Percentiles rank a stretch among this genome's conserved stretches.
phyloP scores from a whole-genome alignment of 176 grass and related monocot species.

The Lolium rigidum region DNA sequence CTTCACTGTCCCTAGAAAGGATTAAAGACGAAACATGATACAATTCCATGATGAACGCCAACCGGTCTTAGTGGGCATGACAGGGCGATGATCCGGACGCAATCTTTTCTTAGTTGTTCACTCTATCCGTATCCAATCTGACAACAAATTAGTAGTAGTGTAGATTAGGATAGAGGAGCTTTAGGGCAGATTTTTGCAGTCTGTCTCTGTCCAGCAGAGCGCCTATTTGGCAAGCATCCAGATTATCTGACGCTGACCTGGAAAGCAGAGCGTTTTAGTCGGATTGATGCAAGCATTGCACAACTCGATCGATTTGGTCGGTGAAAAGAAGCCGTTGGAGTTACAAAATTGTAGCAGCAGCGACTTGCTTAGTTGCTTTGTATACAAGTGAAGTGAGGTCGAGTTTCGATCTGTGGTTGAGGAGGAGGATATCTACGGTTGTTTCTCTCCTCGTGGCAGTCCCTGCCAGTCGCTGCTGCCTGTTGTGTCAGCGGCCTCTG shows the following conservation, averaged over 20 bases:
- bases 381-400: no score
- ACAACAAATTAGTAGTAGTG: not conserved
- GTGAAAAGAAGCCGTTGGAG: no score
- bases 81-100: no score
- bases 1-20: constrained; percentile 46
- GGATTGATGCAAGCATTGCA: no score
- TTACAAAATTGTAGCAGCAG: no score
- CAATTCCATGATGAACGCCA: constrained; percentile 21
- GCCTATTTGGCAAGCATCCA: constrained; percentile 28
- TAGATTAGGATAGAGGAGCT: constrained; percentile 28
- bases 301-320: no score
- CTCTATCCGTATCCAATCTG: constrained; percentile 30
- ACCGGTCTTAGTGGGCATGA: constrained; percentile 34
- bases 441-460: no score
- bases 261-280: not conserved
- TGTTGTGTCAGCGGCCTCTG: no score
- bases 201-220: not conserved
- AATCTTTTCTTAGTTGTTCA: constrained; percentile 32
- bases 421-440: no score
- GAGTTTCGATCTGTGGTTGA: no score
- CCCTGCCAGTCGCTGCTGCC: no score
- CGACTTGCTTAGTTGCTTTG: no score
- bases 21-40: not conserved
- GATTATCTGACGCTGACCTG: not conserved
- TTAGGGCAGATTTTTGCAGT: constrained; percentile 16